Percentiles rank a stretch among this genome's conserved stretches.
These are phyloP conservation scores for Debaryomycetaceae sp. DNA, from an alignment of 1,139 yeast species.

Conservation along the genomic window DNA sequence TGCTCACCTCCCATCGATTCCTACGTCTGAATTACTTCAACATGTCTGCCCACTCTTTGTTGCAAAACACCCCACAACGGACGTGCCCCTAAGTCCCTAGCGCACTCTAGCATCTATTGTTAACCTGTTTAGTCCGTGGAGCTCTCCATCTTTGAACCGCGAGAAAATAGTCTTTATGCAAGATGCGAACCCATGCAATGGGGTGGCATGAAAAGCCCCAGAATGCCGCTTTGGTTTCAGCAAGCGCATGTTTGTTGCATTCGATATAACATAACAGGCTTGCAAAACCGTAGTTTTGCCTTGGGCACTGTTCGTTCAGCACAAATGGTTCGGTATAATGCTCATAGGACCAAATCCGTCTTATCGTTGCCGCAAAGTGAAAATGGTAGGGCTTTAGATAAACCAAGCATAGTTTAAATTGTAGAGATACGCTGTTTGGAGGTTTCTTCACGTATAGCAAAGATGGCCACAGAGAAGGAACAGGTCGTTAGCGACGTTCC, in stretches of 20 bases:
- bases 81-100: too few relatives aligned
- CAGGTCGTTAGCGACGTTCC: neutral
- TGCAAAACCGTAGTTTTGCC: neutral
- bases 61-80: too few relatives aligned
- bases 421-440: neutral
- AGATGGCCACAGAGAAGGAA: neutral
- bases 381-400: too few relatives aligned
- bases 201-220: neutral
- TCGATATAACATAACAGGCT: neutral
- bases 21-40: too few relatives aligned
- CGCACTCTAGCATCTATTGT: too few relatives aligned
- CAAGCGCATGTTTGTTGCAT: neutral
- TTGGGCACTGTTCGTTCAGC: neutral
- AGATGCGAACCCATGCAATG: neutral
- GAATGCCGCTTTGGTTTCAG: neutral
- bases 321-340: too few relatives aligned
- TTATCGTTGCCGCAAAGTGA: neutral
- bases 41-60: too few relatives aligned
- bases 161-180: too few relatives aligned
- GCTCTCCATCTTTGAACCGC: too few relatives aligned
- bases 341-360: neutral
- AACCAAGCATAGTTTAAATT: too few relatives aligned
- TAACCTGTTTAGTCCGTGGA: too few relatives aligned
- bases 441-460: neutral
- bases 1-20: too few relatives aligned